Evolutionary conservation across 352 stramenopile species (phyloP).

Genomic region (Phytophthora cryptogea): DNA sequence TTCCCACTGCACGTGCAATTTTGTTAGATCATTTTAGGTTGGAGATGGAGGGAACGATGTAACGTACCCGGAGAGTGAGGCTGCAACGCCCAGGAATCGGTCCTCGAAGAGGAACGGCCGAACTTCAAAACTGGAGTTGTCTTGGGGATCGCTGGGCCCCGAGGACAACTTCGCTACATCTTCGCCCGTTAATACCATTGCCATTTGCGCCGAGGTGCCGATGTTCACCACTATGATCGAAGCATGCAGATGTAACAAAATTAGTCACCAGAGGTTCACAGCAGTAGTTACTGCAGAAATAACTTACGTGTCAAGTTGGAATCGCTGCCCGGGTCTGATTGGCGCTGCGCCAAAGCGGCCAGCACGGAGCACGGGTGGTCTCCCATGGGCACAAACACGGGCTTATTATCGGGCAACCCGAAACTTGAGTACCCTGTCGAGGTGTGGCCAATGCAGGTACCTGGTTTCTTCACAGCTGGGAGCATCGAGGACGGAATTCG

Average conservation of each 20-base stretch:
- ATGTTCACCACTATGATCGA: constrained; percentile 74
- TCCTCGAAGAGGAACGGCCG: constrained; percentile 66
- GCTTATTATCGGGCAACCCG: constrained; percentile 34
- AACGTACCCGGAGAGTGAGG: constrained; percentile 70
- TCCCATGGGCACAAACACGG: constrained; percentile 71
- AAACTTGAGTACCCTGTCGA: constrained; percentile 27
- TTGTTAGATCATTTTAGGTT: background rate
- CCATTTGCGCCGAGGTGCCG: constrained; percentile 80
- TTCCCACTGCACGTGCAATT: constrained; percentile 51
- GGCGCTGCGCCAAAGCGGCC: constrained; percentile 46
- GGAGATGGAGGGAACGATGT: background rate
- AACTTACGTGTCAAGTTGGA: constrained; percentile 53
- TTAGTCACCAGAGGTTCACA: constrained; percentile 5
- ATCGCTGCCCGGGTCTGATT: constrained; percentile 19
- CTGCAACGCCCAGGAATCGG: constrained; percentile 69
- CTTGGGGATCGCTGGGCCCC: constrained; percentile 1
- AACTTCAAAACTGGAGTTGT: constrained; percentile 63
- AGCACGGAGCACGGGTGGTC: constrained; percentile 81
- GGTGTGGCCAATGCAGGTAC: constrained; percentile 50
- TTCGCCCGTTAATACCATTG: constrained; percentile 55
- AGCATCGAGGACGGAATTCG: constrained; percentile 64
- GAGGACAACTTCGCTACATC: constrained; percentile 33
- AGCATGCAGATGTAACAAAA: constrained; percentile 7
- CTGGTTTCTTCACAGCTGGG: constrained; percentile 58
- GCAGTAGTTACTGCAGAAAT: background rate